Evolutionary conservation across 768 basidiomycete species (phyloP).

Genomic region (Termitomyces sp.): DNA sequence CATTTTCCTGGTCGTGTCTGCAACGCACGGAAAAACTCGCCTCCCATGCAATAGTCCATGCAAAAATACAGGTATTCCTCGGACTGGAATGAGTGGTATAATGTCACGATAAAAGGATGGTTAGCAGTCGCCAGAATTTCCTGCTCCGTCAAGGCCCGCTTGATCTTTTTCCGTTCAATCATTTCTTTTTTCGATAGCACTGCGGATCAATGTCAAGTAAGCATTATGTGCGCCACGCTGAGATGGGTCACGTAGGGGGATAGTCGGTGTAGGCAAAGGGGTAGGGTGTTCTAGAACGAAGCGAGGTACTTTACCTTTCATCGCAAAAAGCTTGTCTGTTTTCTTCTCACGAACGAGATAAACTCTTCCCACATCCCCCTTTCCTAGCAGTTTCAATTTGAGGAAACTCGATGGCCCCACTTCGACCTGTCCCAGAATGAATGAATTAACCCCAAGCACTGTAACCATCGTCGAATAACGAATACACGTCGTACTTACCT

Average conservation of each 20-base stretch:
- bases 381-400: constrained; percentile 97
- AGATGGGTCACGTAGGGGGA: constrained; percentile 4
- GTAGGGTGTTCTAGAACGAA: constrained; percentile 17
- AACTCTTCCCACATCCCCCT: constrained; percentile 98
- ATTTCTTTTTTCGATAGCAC: constrained; percentile 99
- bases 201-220: constrained; percentile 41
- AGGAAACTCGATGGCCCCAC: constrained; percentile 92
- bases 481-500: constrained; percentile 45
- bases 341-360: constrained; percentile 99
- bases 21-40: constrained; percentile 97
- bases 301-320: constrained; percentile 79
- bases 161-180: constrained; percentile 99
- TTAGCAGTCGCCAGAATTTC: constrained; percentile 98
- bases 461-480: constrained; percentile 7
- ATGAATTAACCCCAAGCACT: not conserved
- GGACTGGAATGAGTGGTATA: constrained; percentile 99
- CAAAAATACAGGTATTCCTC: constrained; percentile 98
- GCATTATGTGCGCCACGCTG: constrained; percentile 30
- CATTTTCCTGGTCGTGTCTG: constrained; percentile 97
- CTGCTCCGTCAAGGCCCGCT: constrained; percentile 96
- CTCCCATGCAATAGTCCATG: constrained; percentile 99
- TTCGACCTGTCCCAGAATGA: constrained; percentile 62
- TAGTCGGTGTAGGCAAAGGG: constrained; percentile 9
- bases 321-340: constrained; percentile 91
- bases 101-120: constrained; percentile 98